A percentile compares a stretch with the other conserved stretches of the same genome.
These are phyloP conservation scores for Diaporthe ilicicola DNA, from an alignment of 2,329 filamentous ascomycete species.

Conservation along the genomic window DNA sequence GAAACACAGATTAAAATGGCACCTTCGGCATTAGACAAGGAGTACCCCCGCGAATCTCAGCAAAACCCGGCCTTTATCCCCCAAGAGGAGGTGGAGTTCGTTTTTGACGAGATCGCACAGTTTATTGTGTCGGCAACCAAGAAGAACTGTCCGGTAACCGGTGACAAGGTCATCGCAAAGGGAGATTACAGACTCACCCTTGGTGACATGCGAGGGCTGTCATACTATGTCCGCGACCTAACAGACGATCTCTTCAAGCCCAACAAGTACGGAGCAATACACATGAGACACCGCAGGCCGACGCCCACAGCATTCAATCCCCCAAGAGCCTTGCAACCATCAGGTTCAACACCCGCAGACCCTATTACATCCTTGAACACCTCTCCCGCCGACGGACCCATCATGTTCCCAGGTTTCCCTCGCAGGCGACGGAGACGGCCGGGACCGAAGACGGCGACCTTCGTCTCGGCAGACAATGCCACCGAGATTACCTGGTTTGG, in stretches of 20 bases:
- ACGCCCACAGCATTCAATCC: not conserved
- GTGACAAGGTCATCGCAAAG: not conserved
- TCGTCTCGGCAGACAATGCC: constrained; percentile 22
- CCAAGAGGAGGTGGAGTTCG: not conserved
- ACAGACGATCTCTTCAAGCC: not conserved
- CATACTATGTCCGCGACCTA: constrained; percentile 10
- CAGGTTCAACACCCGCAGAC: not conserved
- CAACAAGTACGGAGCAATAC: not conserved
- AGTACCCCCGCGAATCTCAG: constrained; percentile 2
- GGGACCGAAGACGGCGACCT: not conserved
- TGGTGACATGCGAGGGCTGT: constrained; percentile 6
- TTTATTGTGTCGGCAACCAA: constrained; percentile 11
- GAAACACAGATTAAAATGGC: not conserved
- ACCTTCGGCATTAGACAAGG: not conserved
- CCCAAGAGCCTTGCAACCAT: not conserved
- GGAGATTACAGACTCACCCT: constrained; percentile 18
- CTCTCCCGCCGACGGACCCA: constrained; percentile 3
- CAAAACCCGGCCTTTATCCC: not conserved
- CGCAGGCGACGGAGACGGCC: not conserved
- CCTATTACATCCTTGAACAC: constrained; percentile 22
- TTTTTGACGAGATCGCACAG: constrained; percentile 10
- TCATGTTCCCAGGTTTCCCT: constrained; percentile 12
- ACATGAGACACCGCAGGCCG: not conserved
- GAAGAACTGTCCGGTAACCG: not conserved
- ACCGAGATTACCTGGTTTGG: constrained; percentile 27